phyloP scores from a whole-genome alignment of 768 basidiomycete genomes.

The Mycena kentingensis region DNA sequence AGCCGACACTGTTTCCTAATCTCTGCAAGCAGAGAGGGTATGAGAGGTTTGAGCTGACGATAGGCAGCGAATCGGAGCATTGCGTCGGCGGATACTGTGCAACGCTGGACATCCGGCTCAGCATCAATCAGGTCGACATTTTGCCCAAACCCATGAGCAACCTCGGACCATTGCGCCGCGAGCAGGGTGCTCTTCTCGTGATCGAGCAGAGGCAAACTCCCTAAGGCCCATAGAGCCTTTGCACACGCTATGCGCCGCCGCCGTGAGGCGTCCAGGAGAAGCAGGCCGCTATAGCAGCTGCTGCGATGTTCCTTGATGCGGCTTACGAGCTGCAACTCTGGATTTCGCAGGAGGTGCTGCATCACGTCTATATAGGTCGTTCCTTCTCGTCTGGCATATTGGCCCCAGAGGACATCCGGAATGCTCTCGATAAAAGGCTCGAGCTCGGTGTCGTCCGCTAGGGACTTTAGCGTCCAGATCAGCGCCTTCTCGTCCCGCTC shows the following conservation, averaged over 20 bases:
- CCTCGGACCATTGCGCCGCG: too few species aligned
- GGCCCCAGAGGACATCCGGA: slow-evolving; percentile 6
- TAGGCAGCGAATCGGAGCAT: too few species aligned
- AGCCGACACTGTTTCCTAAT: too few species aligned
- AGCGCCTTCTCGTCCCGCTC: slow-evolving; percentile 2
- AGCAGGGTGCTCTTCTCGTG: too few species aligned
- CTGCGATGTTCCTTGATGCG: neutral
- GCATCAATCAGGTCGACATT: too few species aligned
- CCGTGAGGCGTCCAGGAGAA: neutral
- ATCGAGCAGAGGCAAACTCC: slow-evolving; percentile 1
- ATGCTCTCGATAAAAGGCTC: slow-evolving; percentile 9
- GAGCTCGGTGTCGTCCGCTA: slow-evolving; percentile 7
- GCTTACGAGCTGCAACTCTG: neutral
- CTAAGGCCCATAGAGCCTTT: slow-evolving; percentile 10
- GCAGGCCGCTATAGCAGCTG: slow-evolving; percentile 5
- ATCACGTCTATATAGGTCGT: neutral
- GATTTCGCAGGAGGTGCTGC: neutral
- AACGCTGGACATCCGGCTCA: too few species aligned
- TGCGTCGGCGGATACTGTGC: too few species aligned
- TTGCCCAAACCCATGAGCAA: too few species aligned
- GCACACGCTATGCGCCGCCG: slow-evolving; percentile 3
- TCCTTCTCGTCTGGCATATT: neutral
- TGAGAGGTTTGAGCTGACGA: too few species aligned
- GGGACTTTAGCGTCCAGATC: slow-evolving; percentile 2
- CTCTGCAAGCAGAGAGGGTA: too few species aligned